Evolutionary conservation across 2,329 filamentous ascomycete species (phyloP).

Genomic region (Bipolaris zeicola): DNA sequence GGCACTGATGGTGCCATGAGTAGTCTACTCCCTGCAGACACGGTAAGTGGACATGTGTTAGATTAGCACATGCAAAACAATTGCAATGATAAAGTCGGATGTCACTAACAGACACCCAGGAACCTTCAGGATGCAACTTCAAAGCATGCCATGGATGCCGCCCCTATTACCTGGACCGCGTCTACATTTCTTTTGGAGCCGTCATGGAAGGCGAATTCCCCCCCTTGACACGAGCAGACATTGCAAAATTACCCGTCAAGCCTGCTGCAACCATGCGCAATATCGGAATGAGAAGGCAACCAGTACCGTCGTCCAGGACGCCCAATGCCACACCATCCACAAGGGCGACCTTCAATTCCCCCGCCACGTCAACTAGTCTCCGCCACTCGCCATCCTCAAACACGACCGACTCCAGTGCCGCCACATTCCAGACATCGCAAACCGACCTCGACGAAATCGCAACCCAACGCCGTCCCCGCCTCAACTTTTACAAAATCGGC

Average conservation of each 20-base stretch:
- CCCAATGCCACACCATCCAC: slow-evolving; percentile 12
- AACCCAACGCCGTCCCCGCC: slow-evolving; percentile 28
- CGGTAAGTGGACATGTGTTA: slow-evolving; percentile 15
- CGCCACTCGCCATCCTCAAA: slow-evolving; percentile 22
- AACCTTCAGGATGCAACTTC: slow-evolving; percentile 46
- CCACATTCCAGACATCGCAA: slow-evolving; percentile 42
- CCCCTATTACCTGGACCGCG: slow-evolving; percentile 55
- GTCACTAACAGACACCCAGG: slow-evolving; percentile 11
- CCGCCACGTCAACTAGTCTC: slow-evolving; percentile 16
- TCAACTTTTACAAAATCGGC: slow-evolving; percentile 40
- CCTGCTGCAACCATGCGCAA: slow-evolving; percentile 43
- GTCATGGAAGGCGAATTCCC: slow-evolving; percentile 48
- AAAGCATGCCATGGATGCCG: slow-evolving; percentile 58
- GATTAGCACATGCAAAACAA: background rate
- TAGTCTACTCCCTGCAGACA: slow-evolving; percentile 18
- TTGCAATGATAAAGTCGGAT: background rate
- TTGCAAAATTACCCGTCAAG: slow-evolving; percentile 42
- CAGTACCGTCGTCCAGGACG: background rate
- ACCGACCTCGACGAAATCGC: slow-evolving; percentile 34
- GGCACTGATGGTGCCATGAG: slow-evolving; percentile 30
- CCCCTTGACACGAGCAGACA: slow-evolving; percentile 42
- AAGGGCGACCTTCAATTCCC: slow-evolving; percentile 13
- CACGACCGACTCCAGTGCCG: slow-evolving; percentile 28
- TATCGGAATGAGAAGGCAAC: slow-evolving; percentile 32
- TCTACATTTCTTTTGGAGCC: slow-evolving; percentile 53